A percentile compares a stretch with the other conserved stretches of the same genome.
Conservation (phyloP, 164 flowering plant genomes). For the Nelumbo lutea region DNA sequence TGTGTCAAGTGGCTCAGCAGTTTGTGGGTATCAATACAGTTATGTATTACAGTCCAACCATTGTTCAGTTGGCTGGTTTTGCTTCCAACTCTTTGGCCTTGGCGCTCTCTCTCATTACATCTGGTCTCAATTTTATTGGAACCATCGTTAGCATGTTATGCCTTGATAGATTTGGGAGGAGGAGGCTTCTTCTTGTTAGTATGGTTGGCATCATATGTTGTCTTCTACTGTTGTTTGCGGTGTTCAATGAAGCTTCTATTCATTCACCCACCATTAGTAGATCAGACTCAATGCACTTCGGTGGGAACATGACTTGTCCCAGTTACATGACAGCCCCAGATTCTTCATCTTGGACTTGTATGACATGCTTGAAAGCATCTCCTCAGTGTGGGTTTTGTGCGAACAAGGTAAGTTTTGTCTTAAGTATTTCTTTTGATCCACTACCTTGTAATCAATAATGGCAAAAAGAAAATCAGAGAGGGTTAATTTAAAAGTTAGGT, state of each 20-base stretch:
- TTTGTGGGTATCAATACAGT: background rate
- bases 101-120: background rate
- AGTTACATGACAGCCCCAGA: background rate
- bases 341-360: background rate
- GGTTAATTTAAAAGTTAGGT: no score
- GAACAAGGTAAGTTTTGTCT: constrained; percentile 30
- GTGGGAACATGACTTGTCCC: background rate
- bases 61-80: background rate
- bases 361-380: background rate
- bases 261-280: background rate
- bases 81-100: background rate
- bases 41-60: background rate
- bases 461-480: no score
- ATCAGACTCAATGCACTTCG: background rate
- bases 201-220: background rate
- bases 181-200: background rate
- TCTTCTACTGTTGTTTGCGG: background rate
- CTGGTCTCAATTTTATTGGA: background rate
- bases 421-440: background rate
- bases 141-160: background rate
- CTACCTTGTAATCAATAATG: no score
- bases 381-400: constrained; percentile 67
- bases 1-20: background rate
- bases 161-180: background rate
- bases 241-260: background rate